phyloP scores from a whole-genome alignment of 305 asterid genomes.

The Solanum hybrid region DNA sequence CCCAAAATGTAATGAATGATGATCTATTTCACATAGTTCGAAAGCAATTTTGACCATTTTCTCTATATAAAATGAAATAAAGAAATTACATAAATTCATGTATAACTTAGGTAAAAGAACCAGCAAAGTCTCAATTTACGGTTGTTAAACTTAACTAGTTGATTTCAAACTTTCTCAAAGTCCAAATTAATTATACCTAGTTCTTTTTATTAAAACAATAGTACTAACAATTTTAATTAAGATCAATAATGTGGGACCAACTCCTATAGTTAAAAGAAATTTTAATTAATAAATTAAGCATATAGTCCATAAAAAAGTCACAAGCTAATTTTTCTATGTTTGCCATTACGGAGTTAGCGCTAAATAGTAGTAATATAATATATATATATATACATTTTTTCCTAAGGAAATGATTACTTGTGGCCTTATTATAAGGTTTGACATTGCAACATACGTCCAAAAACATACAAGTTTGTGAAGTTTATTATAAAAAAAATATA shows the following conservation, averaged over 20 bases:
- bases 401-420: neutral
- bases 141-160: no score
- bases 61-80: no score
- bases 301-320: conserved; percentile 1
- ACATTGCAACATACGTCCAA: conserved; percentile 4
- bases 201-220: neutral
- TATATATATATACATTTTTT: neutral
- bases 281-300: neutral
- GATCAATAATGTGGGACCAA: neutral
- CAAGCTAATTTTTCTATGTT: conserved; percentile 8
- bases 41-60: neutral
- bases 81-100: neutral
- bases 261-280: neutral
- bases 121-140: neutral
- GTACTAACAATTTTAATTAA: neutral
- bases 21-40: neutral
- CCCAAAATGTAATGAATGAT: neutral
- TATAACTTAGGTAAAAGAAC: no score
- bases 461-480: neutral
- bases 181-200: neutral
- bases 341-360: conserved; percentile 6
- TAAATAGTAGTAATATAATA: neutral
- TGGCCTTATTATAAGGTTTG: conserved; percentile 9
- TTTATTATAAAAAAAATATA: neutral
- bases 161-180: neutral